Evolutionary conservation across 1,139 yeast genomes (phyloP).

Genomic region (Chernovozyma aurita): DNA sequence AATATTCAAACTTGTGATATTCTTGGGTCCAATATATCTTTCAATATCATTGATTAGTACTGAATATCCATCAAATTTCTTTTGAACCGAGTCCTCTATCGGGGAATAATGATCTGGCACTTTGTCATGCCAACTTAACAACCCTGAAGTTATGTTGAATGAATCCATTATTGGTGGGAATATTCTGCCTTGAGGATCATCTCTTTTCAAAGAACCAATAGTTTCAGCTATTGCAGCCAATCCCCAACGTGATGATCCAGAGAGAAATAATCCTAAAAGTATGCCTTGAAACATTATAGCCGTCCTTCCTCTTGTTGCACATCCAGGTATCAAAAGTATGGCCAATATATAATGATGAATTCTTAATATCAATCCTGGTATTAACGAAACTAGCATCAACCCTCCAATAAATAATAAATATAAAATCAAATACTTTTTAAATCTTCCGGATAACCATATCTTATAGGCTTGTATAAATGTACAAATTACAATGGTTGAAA

Average conservation of each 20-base stretch:
- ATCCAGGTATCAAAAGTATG: slow-evolving; percentile 76
- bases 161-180: slow-evolving; percentile 53
- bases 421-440: slow-evolving; percentile 50
- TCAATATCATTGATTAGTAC: slow-evolving; percentile 78
- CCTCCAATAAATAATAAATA: slow-evolving; percentile 48
- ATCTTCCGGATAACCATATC: slow-evolving; percentile 77
- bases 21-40: slow-evolving; percentile 50
- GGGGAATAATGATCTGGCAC: slow-evolving; percentile 6
- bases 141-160: slow-evolving; percentile 28
- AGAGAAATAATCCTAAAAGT: slow-evolving; percentile 70
- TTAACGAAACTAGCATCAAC: slow-evolving; percentile 40
- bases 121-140: slow-evolving; percentile 29
- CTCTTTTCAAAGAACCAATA: slow-evolving; percentile 57
- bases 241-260: slow-evolving; percentile 93
- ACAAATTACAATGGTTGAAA: slow-evolving; percentile 43
- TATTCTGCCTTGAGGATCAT: slow-evolving; percentile 65
- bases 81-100: slow-evolving; percentile 7
- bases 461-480: slow-evolving; percentile 71
- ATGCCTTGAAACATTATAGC: slow-evolving; percentile 80
- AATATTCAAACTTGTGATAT: slow-evolving; percentile 37
- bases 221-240: slow-evolving; percentile 88
- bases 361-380: slow-evolving; percentile 73
- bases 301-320: slow-evolving; percentile 70
- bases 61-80: slow-evolving; percentile 46
- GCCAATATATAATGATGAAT: slow-evolving; percentile 90